phyloP scores from a whole-genome alignment of 2,329 filamentous ascomycete species.

The Aspergillus neoniger region DNA sequence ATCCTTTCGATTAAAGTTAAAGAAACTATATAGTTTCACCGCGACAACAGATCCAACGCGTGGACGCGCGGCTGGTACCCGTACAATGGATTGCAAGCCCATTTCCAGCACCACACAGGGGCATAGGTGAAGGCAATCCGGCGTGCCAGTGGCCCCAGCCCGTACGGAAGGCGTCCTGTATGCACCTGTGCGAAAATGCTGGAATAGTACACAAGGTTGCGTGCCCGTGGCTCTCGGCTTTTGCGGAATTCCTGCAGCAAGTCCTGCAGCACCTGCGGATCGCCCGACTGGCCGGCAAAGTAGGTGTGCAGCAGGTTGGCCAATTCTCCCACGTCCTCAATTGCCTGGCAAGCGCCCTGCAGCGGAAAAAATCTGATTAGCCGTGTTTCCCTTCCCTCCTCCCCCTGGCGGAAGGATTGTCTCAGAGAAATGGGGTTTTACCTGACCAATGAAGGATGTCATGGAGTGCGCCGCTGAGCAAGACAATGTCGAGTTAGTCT shows the following conservation, averaged over 20 bases:
- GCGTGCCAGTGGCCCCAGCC: not conserved
- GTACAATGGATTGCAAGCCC: constrained; percentile 3
- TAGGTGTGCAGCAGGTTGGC: not conserved
- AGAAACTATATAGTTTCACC: not conserved
- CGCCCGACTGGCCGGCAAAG: not conserved
- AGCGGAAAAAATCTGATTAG: not conserved
- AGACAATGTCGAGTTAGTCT: not conserved
- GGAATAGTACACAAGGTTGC: constrained; percentile 2
- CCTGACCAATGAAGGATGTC: not conserved
- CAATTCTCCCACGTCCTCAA: constrained; percentile 6
- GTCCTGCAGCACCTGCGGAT: not conserved
- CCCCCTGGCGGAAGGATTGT: too few relatives aligned
- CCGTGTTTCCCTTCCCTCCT: too few relatives aligned
- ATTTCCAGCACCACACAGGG: constrained; percentile 1
- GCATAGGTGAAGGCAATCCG: not conserved
- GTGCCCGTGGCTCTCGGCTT: not conserved
- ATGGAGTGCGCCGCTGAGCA: not conserved
- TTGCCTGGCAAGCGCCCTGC: constrained; percentile 9
- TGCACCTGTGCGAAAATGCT: constrained; percentile 1
- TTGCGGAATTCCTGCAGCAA: not conserved
- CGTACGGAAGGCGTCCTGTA: not conserved
- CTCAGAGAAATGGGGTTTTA: not conserved
- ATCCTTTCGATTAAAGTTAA: too few relatives aligned
- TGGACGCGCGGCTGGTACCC: constrained; percentile 4
- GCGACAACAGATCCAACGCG: not conserved